Evolutionary conservation across 352 stramenopile genomes (phyloP).

Genomic region (Globisporangium yorkense): DNA sequence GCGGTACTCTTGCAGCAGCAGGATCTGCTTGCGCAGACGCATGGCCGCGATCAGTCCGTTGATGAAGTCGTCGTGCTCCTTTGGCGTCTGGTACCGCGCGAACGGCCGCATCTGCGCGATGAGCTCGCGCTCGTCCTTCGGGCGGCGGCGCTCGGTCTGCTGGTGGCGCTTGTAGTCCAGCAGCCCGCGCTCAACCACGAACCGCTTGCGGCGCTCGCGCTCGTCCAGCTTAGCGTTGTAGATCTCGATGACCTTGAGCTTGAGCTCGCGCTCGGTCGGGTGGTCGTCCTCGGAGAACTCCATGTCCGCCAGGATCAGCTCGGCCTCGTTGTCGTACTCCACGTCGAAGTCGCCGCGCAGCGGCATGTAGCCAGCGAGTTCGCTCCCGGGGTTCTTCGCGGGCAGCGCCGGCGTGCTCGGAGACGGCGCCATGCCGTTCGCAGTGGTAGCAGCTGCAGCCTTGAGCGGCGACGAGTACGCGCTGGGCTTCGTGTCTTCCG

Average conservation of each 20-base stretch:
- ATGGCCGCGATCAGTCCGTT: constrained; percentile 88
- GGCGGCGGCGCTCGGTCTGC: constrained; percentile 82
- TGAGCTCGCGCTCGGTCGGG: constrained; percentile 89
- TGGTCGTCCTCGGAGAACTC: constrained; percentile 90
- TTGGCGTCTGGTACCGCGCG: constrained; percentile 90
- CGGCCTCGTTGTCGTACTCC: constrained; percentile 97
- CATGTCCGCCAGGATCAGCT: constrained; percentile 95
- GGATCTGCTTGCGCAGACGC: constrained; percentile 94
- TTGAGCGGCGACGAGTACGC: background rate
- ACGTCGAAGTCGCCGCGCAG: constrained; percentile 96
- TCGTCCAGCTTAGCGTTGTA: constrained; percentile 97
- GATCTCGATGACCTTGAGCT: constrained; percentile 94
- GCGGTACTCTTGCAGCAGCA: constrained; percentile 94
- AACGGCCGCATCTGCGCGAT: constrained; percentile 93
- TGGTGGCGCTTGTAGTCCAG: constrained; percentile 95
- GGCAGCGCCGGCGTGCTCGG: constrained; percentile 13
- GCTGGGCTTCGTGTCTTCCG: constrained; percentile 20
- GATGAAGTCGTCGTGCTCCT: constrained; percentile 93
- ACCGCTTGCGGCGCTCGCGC: constrained; percentile 88
- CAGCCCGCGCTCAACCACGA: constrained; percentile 87
- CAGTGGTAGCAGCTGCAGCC: constrained; percentile 12
- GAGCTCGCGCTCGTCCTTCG: constrained; percentile 95
- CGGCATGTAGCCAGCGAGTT: constrained; percentile 93
- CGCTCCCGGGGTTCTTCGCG: constrained; percentile 15
- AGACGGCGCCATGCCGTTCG: constrained; percentile 1